Base-by-base conservation (phyloP, 257 asterid species). In the Solanum sejunctum region DNA sequence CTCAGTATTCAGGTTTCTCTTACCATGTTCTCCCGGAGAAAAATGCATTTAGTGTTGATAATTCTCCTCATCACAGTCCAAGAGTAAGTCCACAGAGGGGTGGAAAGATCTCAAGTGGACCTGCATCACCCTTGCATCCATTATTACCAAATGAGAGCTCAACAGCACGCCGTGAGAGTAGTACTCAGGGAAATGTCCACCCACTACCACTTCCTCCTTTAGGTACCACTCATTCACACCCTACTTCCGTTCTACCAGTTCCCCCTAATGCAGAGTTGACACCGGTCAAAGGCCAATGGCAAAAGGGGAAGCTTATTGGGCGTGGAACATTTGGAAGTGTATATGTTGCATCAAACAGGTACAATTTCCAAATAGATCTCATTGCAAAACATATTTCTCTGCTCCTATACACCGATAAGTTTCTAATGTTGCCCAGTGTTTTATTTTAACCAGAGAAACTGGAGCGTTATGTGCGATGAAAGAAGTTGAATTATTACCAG, bases 391-490 rank as follows among this genome's bases (percentile, higher is more conserved):
- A 26, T 32, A 69, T 51, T 32, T 49, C 57, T 16, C 4, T 63
- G 32, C 60, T 55, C 52, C 12, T 47, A 83, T 69, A 32, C 63
- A 72, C 85, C 16, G 17, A 18, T 17, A 54, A 64, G 43, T 77
- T 87, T 64, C 78, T 78, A 45, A 47, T 84, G 32, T 61, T 3
- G 26, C 71, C 55, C 54, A 49, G 3, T 51, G 57, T 39, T 36
- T 26, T 60, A 78, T 15, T 80, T 64, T 84, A 49, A 57, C 85
- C 89, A 95, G 98, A 86, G 95, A 94, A 87, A 95, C 98, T 67
- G 98, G 99, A 86, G 98, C 98, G 58, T 94, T 93, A 87, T 95
- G 99, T 88, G 99, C 99, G 3, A 91, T 95, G 99, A 95, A 95
- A 93, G 99, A 93, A 89, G 99, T 95, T 77, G 99, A 95, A 70